Percentiles rank a stretch among this genome's conserved stretches.
These are phyloP conservation scores for Ophiocordyceps camponoti-saundersi DNA, from an alignment of 2,329 filamentous ascomycete genomes.

Conservation along the genomic window DNA sequence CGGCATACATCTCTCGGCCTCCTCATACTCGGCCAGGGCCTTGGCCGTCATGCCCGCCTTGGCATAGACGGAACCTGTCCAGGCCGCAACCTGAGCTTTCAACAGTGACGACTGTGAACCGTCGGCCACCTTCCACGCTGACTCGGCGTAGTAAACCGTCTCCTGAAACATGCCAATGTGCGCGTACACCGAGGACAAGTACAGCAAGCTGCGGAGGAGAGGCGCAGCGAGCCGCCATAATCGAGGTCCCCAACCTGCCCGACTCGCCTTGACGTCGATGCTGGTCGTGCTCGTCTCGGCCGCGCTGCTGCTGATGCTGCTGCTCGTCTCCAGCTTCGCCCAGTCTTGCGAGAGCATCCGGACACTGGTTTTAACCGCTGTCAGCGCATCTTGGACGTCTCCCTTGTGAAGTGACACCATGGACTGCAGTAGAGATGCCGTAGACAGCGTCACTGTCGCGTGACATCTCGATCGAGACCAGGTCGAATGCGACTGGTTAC, in stretches of 20 bases:
- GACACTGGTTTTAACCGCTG: constrained; percentile 38
- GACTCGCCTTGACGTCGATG: constrained; percentile 9
- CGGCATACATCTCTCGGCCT: constrained; percentile 34
- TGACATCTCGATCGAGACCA: constrained; percentile 18
- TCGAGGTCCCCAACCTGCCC: constrained; percentile 27
- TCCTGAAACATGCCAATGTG: constrained; percentile 79
- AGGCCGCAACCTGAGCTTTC: constrained; percentile 33
- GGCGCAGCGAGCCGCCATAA: constrained; percentile 70
- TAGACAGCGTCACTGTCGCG: constrained; percentile 13
- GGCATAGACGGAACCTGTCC: constrained; percentile 37
- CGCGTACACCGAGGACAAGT: constrained; percentile 62
- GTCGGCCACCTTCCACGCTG: constrained; percentile 60
- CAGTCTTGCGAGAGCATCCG: constrained; percentile 38
- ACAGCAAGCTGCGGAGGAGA: constrained; percentile 53
- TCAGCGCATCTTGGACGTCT: constrained; percentile 38
- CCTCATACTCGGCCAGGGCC: constrained; percentile 35
- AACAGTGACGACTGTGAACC: constrained; percentile 47
- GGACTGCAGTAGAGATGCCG: constrained; percentile 39
- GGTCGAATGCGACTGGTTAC: constrained; percentile 10
- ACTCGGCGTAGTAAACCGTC: constrained; percentile 73
- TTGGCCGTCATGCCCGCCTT: constrained; percentile 42
- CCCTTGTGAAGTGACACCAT: constrained; percentile 46
- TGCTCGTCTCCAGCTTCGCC: constrained; percentile 26
- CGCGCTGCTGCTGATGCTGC: constrained; percentile 9
- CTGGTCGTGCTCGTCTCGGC: constrained; percentile 12